A percentile compares a stretch with the other conserved stretches of the same genome.
These are phyloP conservation scores for Dendrocalamus latiflorus DNA, from an alignment of 202 grass and related monocot genomes.

Conservation along the genomic window DNA sequence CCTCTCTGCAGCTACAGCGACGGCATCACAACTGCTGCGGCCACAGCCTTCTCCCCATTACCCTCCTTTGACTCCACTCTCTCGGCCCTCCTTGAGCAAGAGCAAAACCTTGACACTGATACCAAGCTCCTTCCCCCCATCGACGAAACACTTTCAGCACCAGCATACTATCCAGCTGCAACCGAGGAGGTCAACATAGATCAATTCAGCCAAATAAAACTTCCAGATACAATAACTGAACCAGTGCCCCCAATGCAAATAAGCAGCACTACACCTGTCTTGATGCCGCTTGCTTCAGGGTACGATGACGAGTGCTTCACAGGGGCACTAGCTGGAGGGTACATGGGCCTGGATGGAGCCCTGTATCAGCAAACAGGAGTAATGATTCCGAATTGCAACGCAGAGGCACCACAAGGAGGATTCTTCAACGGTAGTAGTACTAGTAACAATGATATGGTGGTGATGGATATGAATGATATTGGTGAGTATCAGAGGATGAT, in stretches of 20 bases:
- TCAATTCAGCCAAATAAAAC: slow-evolving; percentile 39
- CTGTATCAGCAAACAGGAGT: slow-evolving; percentile 44
- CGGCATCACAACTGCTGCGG: slow-evolving; percentile 25
- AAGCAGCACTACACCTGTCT: slow-evolving; percentile 7
- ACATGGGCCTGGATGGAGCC: slow-evolving; percentile 45
- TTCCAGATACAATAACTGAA: slow-evolving; percentile 29
- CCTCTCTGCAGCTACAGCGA: slow-evolving; percentile 40
- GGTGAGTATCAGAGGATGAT: no score
- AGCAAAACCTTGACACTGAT: slow-evolving; percentile 25
- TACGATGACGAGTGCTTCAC: slow-evolving; percentile 37
- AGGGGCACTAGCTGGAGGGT: slow-evolving; percentile 35
- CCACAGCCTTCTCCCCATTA: slow-evolving; percentile 54
- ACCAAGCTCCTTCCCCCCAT: slow-evolving; percentile 35
- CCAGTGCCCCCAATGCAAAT: slow-evolving; percentile 40
- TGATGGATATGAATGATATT: no score
- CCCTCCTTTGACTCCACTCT: slow-evolving; percentile 52
- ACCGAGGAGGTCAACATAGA: slow-evolving; percentile 4
- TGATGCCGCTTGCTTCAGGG: slow-evolving; percentile 36
- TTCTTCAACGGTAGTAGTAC: slow-evolving; percentile 44
- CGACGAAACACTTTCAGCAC: slow-evolving; percentile 21
- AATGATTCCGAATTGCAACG: slow-evolving; percentile 20
- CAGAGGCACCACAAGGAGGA: slow-evolving; percentile 35
- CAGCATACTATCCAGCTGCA: slow-evolving; percentile 23
- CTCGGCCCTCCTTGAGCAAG: slow-evolving; percentile 49
- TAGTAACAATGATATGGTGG: slow-evolving; percentile 29